Conservation (phyloP, 192 early-diverging fungal species). For the Backusella parvicylindrica region DNA sequence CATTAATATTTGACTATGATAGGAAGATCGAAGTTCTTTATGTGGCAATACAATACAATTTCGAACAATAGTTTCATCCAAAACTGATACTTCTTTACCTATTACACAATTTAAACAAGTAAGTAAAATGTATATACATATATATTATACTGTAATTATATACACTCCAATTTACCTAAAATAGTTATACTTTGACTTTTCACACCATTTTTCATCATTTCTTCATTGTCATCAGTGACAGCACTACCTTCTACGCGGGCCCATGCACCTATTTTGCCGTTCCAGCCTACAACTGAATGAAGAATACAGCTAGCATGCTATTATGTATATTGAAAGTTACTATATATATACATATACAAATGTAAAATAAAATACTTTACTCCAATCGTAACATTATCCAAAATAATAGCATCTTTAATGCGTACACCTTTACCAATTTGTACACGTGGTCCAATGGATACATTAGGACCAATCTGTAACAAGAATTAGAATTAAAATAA, state of each 20-base stretch:
- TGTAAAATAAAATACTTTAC: conserved; percentile 14
- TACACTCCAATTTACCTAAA: conserved; percentile 48
- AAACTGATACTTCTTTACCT: conserved; percentile 85
- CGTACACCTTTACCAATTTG: conserved; percentile 89
- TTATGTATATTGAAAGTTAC: not conserved
- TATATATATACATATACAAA: not conserved
- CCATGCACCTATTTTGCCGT: conserved; percentile 91
- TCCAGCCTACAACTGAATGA: conserved; percentile 91
- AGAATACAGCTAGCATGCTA: conserved; percentile 83
- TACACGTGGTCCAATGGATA: conserved; percentile 88
- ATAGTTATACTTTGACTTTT: conserved; percentile 92
- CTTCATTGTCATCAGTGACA: conserved; percentile 59
- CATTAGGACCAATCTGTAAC: conserved; percentile 85
- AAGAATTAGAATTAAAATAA: not conserved
- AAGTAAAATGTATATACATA: not conserved
- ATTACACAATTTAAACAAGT: not conserved
- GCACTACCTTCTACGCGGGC: conserved; percentile 88
- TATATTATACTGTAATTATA: not conserved
- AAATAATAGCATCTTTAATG: conserved; percentile 87
- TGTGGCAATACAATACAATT: conserved; percentile 97
- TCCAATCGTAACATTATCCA: conserved; percentile 87
- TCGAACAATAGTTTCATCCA: conserved; percentile 89
- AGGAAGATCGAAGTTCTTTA: conserved; percentile 87
- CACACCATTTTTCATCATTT: conserved; percentile 80
- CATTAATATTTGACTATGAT: conserved; percentile 95